Conservation (phyloP, 202 grass and related monocot genomes). For the Digitaria exilis region DNA sequence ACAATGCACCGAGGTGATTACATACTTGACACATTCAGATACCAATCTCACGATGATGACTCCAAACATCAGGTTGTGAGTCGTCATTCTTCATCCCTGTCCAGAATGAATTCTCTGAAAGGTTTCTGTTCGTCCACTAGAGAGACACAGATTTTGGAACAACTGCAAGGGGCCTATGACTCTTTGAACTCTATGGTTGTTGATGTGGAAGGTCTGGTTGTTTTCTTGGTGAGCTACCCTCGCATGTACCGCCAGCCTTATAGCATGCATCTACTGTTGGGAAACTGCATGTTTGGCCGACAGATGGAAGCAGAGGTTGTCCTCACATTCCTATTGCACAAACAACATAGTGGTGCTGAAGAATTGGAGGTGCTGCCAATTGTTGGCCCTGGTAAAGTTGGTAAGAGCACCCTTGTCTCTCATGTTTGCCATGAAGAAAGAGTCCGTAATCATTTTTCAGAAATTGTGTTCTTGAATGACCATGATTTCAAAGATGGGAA, state of each 20-base stretch:
- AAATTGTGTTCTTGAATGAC: background rate
- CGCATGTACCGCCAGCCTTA: background rate
- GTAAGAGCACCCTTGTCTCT: constrained; percentile 30
- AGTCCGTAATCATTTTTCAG: constrained; percentile 12
- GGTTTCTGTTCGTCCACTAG: background rate
- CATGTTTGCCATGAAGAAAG: constrained; percentile 14
- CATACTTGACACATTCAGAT: background rate
- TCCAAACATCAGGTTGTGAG: background rate
- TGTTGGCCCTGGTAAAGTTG: background rate
- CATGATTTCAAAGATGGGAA: background rate
- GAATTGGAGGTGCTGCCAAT: background rate
- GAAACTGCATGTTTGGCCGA: background rate
- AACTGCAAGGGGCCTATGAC: background rate
- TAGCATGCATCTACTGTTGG: background rate
- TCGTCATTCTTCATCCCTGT: background rate
- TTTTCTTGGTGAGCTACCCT: background rate
- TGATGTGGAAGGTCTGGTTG: background rate
- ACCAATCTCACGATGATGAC: background rate
- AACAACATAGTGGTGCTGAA: background rate
- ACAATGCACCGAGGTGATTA: background rate
- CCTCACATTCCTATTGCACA: background rate
- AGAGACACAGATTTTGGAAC: background rate
- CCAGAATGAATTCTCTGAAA: background rate
- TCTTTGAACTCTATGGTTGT: background rate
- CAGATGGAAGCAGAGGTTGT: background rate